Percentiles rank a stretch among this genome's conserved stretches.
These are phyloP conservation scores for Aspergillus fumigatiaffinis DNA, from an alignment of 2,329 filamentous ascomycete species.

Conservation along the genomic window DNA sequence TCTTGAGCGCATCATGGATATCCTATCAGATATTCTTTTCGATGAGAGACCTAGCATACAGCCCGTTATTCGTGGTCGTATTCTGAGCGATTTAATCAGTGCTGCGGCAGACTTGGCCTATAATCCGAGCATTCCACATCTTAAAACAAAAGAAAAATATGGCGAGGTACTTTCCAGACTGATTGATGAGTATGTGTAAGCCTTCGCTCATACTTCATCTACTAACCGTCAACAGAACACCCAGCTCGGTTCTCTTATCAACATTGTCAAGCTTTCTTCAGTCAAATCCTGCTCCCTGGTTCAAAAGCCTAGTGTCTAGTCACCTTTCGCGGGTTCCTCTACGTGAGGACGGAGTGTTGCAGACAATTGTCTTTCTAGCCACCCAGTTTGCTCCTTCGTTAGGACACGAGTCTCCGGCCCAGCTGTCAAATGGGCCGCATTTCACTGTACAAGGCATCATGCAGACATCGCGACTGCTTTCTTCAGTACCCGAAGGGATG, in stretches of 20 bases:
- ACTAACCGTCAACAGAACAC: conserved; percentile 28
- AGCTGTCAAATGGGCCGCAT: conserved; percentile 32
- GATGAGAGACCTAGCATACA: conserved; percentile 36
- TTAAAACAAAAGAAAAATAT: conserved; percentile 16
- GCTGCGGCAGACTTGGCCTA: conserved; percentile 36
- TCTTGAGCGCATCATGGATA: conserved; percentile 27
- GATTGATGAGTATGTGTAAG: conserved; percentile 31
- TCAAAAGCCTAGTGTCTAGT: conserved; percentile 34
- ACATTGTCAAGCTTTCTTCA: conserved; percentile 37
- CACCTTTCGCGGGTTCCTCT: conserved; percentile 38
- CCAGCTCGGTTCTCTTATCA: conserved; percentile 32
- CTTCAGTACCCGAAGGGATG: conserved; percentile 39
- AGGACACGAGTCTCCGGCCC: conserved; percentile 29
- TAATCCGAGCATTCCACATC: conserved; percentile 25
- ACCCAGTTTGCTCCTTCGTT: conserved; percentile 40
- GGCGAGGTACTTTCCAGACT: conserved; percentile 24
- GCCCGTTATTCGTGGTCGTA: conserved; percentile 35
- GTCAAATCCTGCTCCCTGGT: conserved; percentile 34
- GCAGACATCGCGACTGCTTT: conserved; percentile 41
- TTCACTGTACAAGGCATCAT: conserved; percentile 44
- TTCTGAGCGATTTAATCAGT: conserved; percentile 40
- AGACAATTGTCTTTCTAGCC: conserved; percentile 41
- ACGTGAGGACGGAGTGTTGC: conserved; percentile 38
- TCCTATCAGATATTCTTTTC: conserved; percentile 28
- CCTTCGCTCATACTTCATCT: not conserved